Conservation (phyloP, 108 stramenopile species). For the Hondaea fermentalgiana region DNA sequence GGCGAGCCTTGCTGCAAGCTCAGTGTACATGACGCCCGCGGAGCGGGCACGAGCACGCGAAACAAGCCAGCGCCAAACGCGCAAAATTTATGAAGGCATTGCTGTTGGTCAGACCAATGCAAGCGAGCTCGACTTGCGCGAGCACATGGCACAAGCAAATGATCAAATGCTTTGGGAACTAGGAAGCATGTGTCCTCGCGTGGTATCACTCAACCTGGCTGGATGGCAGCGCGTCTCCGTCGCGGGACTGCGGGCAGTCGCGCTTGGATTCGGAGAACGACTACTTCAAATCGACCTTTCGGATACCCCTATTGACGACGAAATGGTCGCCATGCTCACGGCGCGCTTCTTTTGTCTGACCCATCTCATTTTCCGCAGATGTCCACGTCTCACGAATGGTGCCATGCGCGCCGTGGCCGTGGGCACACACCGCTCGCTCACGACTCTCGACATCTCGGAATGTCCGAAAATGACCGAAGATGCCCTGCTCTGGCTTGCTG, state of each 20-base stretch:
- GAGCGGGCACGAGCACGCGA: too few relatives aligned
- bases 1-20: too few relatives aligned
- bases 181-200: neutral
- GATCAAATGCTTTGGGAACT: neutral
- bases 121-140: neutral
- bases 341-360: neutral
- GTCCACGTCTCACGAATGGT: neutral
- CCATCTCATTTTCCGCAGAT: neutral
- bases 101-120: neutral
- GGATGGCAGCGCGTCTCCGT: neutral
- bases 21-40: too few relatives aligned
- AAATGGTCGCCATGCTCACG: neutral
- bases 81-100: neutral
- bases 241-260: neutral
- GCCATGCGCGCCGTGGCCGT: neutral
- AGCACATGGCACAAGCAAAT: neutral
- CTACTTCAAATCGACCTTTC: neutral
- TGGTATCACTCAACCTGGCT: neutral
- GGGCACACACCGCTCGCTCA: neutral
- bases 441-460: neutral
- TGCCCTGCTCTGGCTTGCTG: neutral
- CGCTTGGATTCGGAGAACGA: neutral
- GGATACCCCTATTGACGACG: neutral
- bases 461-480: neutral
- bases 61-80: too few relatives aligned